A percentile compares a stretch with the other conserved stretches of the same genome.
Conservation (phyloP, 1,139 yeast species). For the Dujonia santamariae region DNA sequence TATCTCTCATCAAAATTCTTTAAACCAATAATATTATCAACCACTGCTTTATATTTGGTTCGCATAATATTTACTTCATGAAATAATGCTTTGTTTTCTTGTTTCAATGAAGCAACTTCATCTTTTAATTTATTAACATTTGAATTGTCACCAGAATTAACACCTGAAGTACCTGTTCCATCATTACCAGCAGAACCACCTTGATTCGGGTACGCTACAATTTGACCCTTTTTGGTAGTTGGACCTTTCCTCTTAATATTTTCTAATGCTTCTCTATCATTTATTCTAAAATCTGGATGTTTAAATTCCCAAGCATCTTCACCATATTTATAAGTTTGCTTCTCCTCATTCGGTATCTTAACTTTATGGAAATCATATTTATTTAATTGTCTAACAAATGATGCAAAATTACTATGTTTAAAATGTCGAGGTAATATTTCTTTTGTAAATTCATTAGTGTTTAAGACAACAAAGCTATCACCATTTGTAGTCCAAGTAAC, state of each 20-base stretch:
- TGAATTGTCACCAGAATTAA: conserved; percentile 6
- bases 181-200: conserved; percentile 8
- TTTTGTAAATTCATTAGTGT: conserved; percentile 86
- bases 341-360: conserved; percentile 55
- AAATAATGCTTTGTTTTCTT: conserved; percentile 38
- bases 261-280: conserved; percentile 69
- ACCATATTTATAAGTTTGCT: conserved; percentile 55
- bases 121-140: conserved; percentile 30
- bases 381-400: conserved; percentile 90
- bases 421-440: conserved; percentile 85
- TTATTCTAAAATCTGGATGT: conserved; percentile 80
- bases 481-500: conserved; percentile 85
- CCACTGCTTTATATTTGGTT: conserved; percentile 60
- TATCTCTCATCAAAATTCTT: conserved; percentile 57
- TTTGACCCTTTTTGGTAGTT: conserved; percentile 37
- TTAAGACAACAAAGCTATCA: conserved; percentile 82
- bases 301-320: conserved; percentile 93
- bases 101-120: conserved; percentile 37
- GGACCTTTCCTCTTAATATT: conserved; percentile 83
- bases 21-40: conserved; percentile 57
- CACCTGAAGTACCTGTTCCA: conserved; percentile 1
- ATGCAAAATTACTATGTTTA: conserved; percentile 90
- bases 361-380: conserved; percentile 97
- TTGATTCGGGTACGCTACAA: background rate
- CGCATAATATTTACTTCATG: conserved; percentile 47